These are phyloP conservation scores for Kockovaella imperatae DNA, from an alignment of 768 basidiomycete species.

Conservation along the genomic window DNA sequence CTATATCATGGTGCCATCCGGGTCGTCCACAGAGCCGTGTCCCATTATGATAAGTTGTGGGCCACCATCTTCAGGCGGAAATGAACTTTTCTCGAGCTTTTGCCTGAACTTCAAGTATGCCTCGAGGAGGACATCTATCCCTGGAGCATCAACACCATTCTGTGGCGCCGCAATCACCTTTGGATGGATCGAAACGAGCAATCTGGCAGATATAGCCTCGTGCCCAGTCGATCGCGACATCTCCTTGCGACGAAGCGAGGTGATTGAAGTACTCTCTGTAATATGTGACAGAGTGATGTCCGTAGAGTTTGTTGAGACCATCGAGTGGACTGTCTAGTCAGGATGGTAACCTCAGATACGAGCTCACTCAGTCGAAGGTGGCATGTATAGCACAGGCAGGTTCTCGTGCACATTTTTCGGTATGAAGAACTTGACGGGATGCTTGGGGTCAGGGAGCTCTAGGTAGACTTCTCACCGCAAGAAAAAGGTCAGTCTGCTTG, in stretches of 20 bases:
- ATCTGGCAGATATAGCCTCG: conserved; percentile 84
- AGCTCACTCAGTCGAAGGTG: conserved; percentile 25
- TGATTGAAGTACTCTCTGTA: conserved; percentile 40
- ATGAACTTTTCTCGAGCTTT: conserved; percentile 47
- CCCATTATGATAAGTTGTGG: conserved; percentile 51
- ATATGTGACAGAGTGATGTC: conserved; percentile 24
- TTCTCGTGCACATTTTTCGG: conserved; percentile 67
- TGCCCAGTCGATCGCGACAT: conserved; percentile 42
- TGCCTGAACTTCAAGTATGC: conserved; percentile 78
- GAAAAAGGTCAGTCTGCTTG: conserved; percentile 78
- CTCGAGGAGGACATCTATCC: conserved; percentile 49
- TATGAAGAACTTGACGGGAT: conserved; percentile 90
- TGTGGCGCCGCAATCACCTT: conserved; percentile 58
- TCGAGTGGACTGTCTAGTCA: conserved; percentile 57
- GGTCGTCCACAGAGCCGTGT: conserved; percentile 90
- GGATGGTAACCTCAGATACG: conserved; percentile 25
- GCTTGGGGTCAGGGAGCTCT: conserved; percentile 42
- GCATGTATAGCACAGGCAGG: conserved; percentile 41
- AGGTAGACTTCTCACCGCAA: conserved; percentile 52
- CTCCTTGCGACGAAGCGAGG: conserved; percentile 38
- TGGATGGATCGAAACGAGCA: conserved; percentile 86
- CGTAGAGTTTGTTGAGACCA: conserved; percentile 84
- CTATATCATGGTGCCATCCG: conserved; percentile 57
- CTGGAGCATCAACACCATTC: conserved; percentile 7
- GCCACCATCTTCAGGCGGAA: conserved; percentile 17